A percentile compares a stretch with the other conserved stretches of the same genome.
Conservation (phyloP, 148 eudicot species). For the Hydrangea macrophylla region DNA sequence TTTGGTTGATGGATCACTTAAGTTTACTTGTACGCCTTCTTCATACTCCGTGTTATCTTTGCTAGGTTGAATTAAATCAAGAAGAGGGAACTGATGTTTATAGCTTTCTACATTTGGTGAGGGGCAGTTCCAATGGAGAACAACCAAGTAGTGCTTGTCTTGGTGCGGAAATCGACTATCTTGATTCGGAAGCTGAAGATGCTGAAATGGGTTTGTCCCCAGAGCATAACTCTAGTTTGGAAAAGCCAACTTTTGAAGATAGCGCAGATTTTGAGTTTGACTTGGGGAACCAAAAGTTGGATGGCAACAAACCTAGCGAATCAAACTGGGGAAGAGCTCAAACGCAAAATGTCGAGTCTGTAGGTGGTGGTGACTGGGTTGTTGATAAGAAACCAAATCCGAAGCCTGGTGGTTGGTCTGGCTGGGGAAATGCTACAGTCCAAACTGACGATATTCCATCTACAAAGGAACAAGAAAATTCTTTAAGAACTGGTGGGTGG, state of each 20-base stretch:
- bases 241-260: slow-evolving; percentile 69
- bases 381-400: slow-evolving; percentile 7
- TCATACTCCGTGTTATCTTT: slow-evolving; percentile 9
- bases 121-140: slow-evolving; percentile 40
- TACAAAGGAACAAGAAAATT: background rate
- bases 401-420: slow-evolving; percentile 26
- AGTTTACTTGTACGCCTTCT: background rate
- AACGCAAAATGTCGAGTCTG: slow-evolving; percentile 11
- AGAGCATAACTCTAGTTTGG: slow-evolving; percentile 34
- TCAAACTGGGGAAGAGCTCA: slow-evolving; percentile 33
- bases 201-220: slow-evolving; percentile 64
- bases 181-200: slow-evolving; percentile 46
- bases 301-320: slow-evolving; percentile 11
- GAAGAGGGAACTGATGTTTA: slow-evolving; percentile 59
- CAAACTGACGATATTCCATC: background rate
- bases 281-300: slow-evolving; percentile 10
- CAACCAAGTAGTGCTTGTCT: slow-evolving; percentile 52
- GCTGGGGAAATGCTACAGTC: slow-evolving; percentile 28
- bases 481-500: too few species aligned
- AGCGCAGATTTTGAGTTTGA: slow-evolving; percentile 28
- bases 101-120: slow-evolving; percentile 65
- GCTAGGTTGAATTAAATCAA: slow-evolving; percentile 43
- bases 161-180: slow-evolving; percentile 64
- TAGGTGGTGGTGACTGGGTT: slow-evolving; percentile 17
- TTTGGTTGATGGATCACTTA: slow-evolving; percentile 1